phyloP scores from a whole-genome alignment of 805 yeast genomes.

The Debaryomyces prosopidis region DNA sequence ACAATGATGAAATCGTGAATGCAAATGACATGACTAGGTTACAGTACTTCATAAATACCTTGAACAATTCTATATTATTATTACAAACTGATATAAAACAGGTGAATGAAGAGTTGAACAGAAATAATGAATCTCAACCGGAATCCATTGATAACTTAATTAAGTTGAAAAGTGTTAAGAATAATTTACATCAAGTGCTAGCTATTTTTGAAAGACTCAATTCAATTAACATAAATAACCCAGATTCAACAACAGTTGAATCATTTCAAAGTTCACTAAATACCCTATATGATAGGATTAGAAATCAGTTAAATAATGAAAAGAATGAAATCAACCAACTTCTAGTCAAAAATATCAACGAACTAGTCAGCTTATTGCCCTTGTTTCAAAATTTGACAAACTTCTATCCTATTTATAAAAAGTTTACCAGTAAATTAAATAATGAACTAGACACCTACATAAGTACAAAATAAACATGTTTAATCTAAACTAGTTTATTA shows the following conservation, averaged over 20 bases:
- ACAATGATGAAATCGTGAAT: slow-evolving; percentile 7
- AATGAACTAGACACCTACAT: slow-evolving; percentile 25
- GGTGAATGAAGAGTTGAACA: slow-evolving; percentile 15
- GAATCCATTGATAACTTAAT: slow-evolving; percentile 38
- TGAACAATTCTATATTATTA: slow-evolving; percentile 58
- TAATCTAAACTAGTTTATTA: neutral
- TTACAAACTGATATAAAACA: slow-evolving; percentile 47
- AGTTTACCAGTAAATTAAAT: slow-evolving; percentile 36
- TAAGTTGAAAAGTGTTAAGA: slow-evolving; percentile 45
- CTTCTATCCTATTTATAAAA: slow-evolving; percentile 51
- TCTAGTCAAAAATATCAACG: slow-evolving; percentile 44
- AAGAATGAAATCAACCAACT: slow-evolving; percentile 25
- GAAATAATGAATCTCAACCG: slow-evolving; percentile 15
- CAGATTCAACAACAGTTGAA: slow-evolving; percentile 12
- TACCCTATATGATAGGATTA: slow-evolving; percentile 46
- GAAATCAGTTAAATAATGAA: slow-evolving; percentile 39
- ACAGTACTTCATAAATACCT: slow-evolving; percentile 64
- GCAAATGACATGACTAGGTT: slow-evolving; percentile 50
- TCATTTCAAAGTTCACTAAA: slow-evolving; percentile 37
- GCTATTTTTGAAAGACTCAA: slow-evolving; percentile 44
- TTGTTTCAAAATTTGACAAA: slow-evolving; percentile 53
- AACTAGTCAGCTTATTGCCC: slow-evolving; percentile 49
- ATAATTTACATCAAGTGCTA: slow-evolving; percentile 47
- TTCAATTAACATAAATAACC: slow-evolving; percentile 7
- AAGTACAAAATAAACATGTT: neutral